Conservation (phyloP, 1,284 basidiomycete genomes). For the Sporisorium iseilematis-ciliati region DNA sequence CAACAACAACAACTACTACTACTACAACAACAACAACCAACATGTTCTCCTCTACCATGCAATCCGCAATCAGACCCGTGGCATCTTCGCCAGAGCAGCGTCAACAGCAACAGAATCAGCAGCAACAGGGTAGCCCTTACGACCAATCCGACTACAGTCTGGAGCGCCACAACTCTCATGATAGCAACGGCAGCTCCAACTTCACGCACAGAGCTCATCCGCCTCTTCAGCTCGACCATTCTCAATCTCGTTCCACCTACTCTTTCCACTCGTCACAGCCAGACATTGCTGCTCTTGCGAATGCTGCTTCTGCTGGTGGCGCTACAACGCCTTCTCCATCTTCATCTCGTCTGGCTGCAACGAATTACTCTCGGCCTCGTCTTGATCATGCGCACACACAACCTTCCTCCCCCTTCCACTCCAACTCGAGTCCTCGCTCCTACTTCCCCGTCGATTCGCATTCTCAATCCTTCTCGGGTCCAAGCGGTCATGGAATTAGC, state of each 20-base stretch:
- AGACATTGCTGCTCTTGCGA: constrained; percentile 10
- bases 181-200: constrained; percentile 44
- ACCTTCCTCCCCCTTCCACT: constrained; percentile 18
- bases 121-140: not conserved
- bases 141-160: constrained; percentile 18
- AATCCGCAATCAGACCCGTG: constrained; percentile 16
- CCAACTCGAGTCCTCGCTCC: constrained; percentile 8
- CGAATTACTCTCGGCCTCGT: constrained; percentile 30
- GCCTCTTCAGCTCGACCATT: constrained; percentile 4
- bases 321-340: constrained; percentile 22
- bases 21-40: not conserved
- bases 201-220: constrained; percentile 33
- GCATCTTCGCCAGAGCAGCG: constrained; percentile 26
- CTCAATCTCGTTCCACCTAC: constrained; percentile 18
- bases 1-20: too few species aligned
- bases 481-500: constrained; percentile 35
- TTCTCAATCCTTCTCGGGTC: constrained; percentile 14
- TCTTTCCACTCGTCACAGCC: constrained; percentile 36
- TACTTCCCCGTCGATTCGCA: constrained; percentile 13
- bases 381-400: constrained; percentile 31
- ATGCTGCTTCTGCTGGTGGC: too few species aligned
- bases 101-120: constrained; percentile 21
- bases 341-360: constrained; percentile 14
- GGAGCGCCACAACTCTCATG: constrained; percentile 38
- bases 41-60: constrained; percentile 27